Base-by-base conservation (phyloP, 495 filamentous ascomycete genomes). In the Tuber brumale region DNA sequence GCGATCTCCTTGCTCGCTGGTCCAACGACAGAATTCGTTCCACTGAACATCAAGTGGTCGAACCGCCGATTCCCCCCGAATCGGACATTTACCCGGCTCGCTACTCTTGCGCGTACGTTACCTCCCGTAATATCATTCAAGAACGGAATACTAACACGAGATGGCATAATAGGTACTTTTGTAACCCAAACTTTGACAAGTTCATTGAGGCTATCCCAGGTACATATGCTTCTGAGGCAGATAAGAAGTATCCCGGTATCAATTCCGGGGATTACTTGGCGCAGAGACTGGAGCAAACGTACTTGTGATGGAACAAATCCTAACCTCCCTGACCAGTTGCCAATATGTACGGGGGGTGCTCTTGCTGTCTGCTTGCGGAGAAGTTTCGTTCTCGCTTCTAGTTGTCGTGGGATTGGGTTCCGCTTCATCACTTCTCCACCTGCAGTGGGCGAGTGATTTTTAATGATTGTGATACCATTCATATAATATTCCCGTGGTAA, bases 11-110 rank as follows among this genome's bases (percentile, higher is more conserved):
- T 69, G 91, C 93, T 4, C 85, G 94, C 44, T 98, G 95, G 95
- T 92, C 90, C 61, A 98, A 97, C 81, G 93, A 94, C 80, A 90
- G 88, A 8, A 95, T 98, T 82, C 92, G 91, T 85, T 93, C 90
- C 76, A 98, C 95, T 0, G 89, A 92, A 72, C 95, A 98, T 83
- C 89, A 94, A 35, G 95, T 97, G 3, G 92, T 97, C 16, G 91
- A 97, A 84, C 95, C 95, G 9, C 92, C 91, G 0, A 78, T 75
- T 18, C 70, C 61, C 5, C 78, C 81, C 37, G 84, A 75, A 27
- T 72, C 66, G 5, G 87, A 87, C 61, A 77, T 83, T 71, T 87
- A 92, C 82, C 91, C 90, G 43, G 85, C 91, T 7, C 84, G 91
- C 72, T 93, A 92, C 76, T 91, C 89, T 75, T 88, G 92, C 78